Evolutionary conservation across 1,139 yeast species (phyloP), one percentile per base, ranked within the genome.

Genomic region (Schwanniomyces etchellsii): DNA sequence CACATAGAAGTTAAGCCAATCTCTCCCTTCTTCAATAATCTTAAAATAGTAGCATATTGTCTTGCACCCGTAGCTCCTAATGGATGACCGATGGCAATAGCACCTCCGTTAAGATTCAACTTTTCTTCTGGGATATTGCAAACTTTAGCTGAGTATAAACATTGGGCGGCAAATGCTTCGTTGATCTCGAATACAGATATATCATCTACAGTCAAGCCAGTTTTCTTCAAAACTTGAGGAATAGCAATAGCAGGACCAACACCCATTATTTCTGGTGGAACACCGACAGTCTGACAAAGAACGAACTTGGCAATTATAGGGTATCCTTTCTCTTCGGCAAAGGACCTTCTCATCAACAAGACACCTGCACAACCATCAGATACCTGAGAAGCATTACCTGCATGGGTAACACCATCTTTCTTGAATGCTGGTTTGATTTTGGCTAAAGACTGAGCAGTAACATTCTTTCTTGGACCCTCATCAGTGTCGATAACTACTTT

Each of bases 221-320:
- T 59, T 50, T 75, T 76, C 52, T 74, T 64, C 48, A 89, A 73
- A 13, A 84, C 81, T 37, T 71, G 74, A 39, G 96, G 96, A 47
- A 89, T 86, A 39, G 97, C 96, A 45, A 75, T 76, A 20, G 95
- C 96, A 37, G 96, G 96, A 32, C 96, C 97, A 48, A 89, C 77
- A 40, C 97, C 97, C 97, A 89, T 89, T 40, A 88, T 77, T 61
- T 85, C 95, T 24, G 97, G 96, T 37, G 96, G 95, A 29, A 89
- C 96, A 53, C 97, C 96, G 35, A 81, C 89, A 30, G 79, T 62
- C 36, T 77, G 71, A 52, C 85, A 77, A 46, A 78, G 81, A 40
- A 88, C 78, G 47, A 75, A 89, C 65, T 84, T 84, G 44, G 77
- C 95, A 37, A 81, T 55, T 32, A 74, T 64, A 37, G 77, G 75